Evolutionary conservation across 1,284 basidiomycete species (phyloP), one percentile per base, ranked within the genome.

Genomic region (Phylloboletellus chloephorus): DNA sequence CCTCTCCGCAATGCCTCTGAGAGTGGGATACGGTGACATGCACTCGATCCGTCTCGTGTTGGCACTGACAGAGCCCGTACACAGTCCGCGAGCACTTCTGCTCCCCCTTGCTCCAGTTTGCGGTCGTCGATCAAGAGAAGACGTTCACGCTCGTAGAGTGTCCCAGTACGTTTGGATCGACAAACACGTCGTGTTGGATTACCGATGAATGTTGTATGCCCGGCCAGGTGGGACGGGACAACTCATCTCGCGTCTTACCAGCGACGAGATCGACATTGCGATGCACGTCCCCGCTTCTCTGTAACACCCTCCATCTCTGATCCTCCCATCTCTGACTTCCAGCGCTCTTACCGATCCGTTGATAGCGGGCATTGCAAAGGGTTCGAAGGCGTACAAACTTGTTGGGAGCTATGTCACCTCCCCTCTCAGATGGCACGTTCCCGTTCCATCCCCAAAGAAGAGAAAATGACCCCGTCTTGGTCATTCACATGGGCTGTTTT

Each of bases 341-440:
- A 89, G 91, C 49, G 95, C 94, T 0, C 77, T 98, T 38, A 98
- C 95, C 0, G 95, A 97, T 61, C 82, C 90, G 0, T 70, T 98
- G 26, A 93, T 97, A 51, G 88, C 92, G 33, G 95, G 94, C 0
- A 89, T 97, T 39, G 91, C 90, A 9, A 77, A 75, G 32, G 57
- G 61, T 7, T 86, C 87, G 0, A 74, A 74, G 38, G 79, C 85
- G 11, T 98, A 96, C 67, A 91, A 88, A 61, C 82, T 98, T 11
- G 82, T 95, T 3, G 94, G 95, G 3, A 89, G 88, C 57, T 98
- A 94, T 60, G 94, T 98, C 37, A 79, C 78, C 0, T 89, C 87
- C 7, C 87, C 90, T 3, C 68, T 94, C 31, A 84, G 89, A 67
- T 95, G 91, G 91, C 82, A 48, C 33, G 37, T 42, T 16, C 22